Conservation (phyloP, 2,329 filamentous ascomycete genomes). For the Aulographum hederae region DNA sequence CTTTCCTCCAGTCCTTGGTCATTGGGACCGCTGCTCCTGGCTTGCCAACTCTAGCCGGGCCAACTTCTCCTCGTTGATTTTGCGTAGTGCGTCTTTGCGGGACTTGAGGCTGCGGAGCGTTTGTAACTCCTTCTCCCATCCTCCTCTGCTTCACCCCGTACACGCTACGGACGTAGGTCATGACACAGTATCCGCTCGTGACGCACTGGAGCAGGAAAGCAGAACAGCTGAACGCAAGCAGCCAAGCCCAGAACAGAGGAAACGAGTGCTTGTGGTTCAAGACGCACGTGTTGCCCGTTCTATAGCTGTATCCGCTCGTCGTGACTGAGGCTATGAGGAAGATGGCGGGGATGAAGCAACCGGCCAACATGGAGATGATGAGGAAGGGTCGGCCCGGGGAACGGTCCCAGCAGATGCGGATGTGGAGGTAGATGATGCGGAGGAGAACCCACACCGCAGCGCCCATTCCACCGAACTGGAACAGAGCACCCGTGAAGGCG, state of each 20-base stretch:
- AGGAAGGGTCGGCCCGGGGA: constrained; percentile 14
- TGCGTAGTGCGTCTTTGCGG: no score
- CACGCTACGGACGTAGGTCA: constrained; percentile 8
- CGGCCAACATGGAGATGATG: constrained; percentile 12
- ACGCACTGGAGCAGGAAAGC: constrained; percentile 14
- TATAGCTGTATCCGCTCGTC: constrained; percentile 18
- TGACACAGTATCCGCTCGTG: constrained; percentile 17
- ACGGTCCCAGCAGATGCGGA: constrained; percentile 19
- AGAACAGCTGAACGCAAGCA: constrained; percentile 13
- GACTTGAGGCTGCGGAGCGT: no score
- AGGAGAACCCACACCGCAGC: constrained; percentile 51
- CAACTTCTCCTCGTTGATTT: no score
- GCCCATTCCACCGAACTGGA: constrained; percentile 63
- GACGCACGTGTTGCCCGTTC: constrained; percentile 17
- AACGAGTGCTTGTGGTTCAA: constrained; percentile 17
- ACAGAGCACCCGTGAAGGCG: constrained; percentile 59
- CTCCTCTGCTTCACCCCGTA: not conserved
- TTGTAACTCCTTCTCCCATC: constrained; percentile 1
- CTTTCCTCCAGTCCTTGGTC: constrained; percentile 11
- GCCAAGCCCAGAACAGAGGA: constrained; percentile 18
- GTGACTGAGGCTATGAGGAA: constrained; percentile 14
- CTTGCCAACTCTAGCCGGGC: not conserved
- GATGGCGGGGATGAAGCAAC: constrained; percentile 13
- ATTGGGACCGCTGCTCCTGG: no score
- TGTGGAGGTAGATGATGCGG: constrained; percentile 18